Evolutionary conservation across 495 filamentous ascomycete species (phyloP).

Genomic region (Penicillium odoratum): DNA sequence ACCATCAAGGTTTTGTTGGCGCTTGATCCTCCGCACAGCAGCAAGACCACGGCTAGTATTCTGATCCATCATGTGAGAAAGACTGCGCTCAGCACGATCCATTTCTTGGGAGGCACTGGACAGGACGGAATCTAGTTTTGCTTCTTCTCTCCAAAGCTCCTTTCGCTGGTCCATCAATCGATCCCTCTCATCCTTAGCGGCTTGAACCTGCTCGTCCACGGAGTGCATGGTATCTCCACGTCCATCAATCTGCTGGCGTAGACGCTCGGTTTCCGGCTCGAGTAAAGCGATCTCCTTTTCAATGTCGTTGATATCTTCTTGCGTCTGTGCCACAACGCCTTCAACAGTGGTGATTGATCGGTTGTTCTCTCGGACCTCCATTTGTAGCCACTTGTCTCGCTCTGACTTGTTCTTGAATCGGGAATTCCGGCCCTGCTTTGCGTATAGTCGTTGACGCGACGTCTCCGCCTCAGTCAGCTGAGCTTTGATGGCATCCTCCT

Average conservation of each 20-base stretch:
- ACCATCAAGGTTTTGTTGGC: conserved; percentile 74
- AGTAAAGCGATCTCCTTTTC: conserved; percentile 67
- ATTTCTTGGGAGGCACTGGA: conserved; percentile 70
- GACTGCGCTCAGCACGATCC: conserved; percentile 69
- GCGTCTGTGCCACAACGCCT: conserved; percentile 75
- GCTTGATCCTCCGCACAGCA: conserved; percentile 76
- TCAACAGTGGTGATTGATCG: conserved; percentile 73
- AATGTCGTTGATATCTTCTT: conserved; percentile 79
- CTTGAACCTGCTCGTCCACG: conserved; percentile 69
- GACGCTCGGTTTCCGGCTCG: conserved; percentile 67
- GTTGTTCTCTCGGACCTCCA: conserved; percentile 80
- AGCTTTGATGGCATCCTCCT: conserved; percentile 68
- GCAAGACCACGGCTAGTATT: conserved; percentile 81
- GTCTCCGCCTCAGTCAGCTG: conserved; percentile 76
- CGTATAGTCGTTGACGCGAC: conserved; percentile 76
- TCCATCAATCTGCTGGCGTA: conserved; percentile 75
- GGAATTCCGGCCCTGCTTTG: conserved; percentile 89
- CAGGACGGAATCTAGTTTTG: conserved; percentile 77
- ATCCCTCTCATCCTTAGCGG: conserved; percentile 78
- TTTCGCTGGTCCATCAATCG: conserved; percentile 85
- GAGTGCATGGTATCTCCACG: conserved; percentile 70
- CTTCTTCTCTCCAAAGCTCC: conserved; percentile 86
- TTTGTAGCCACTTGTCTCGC: conserved; percentile 78
- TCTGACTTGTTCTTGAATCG: conserved; percentile 86
- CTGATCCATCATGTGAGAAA: conserved; percentile 86